A percentile compares a stretch with the other conserved stretches of the same genome.
phyloP scores from a whole-genome alignment of 768 basidiomycete species.

The Cyathus striatus region DNA sequence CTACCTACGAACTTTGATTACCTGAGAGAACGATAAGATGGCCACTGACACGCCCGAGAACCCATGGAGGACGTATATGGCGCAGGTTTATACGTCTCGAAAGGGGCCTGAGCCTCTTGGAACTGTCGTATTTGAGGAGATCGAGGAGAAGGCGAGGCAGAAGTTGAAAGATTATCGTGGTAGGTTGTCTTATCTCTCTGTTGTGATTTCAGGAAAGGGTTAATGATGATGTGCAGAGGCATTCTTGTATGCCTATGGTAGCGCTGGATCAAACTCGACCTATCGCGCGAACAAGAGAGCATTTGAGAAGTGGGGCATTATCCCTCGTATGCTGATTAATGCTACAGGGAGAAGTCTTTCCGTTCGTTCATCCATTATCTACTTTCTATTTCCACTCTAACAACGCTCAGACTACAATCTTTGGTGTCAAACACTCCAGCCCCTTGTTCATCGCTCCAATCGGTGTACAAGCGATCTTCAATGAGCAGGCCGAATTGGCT shows the following conservation, averaged over 20 bases:
- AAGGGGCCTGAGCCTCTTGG: conserved; percentile 44
- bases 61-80: conserved; percentile 37
- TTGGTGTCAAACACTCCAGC: conserved; percentile 56
- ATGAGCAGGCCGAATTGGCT: conserved; percentile 67
- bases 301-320: conserved; percentile 63
- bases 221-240: conserved; percentile 33
- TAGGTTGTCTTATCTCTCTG: conserved; percentile 16
- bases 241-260: conserved; percentile 74
- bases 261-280: conserved; percentile 68
- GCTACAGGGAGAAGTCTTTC: conserved; percentile 54
- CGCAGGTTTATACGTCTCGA: conserved; percentile 31
- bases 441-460: conserved; percentile 71
- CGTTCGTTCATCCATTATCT: conserved; percentile 25
- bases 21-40: too few relatives aligned
- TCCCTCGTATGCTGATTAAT: conserved; percentile 76
- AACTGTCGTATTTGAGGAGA: conserved; percentile 55
- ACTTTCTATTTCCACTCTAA: background rate
- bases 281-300: conserved; percentile 60
- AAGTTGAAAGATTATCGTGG: conserved; percentile 53
- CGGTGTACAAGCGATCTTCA: conserved; percentile 74
- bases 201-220: background rate
- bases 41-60: conserved; percentile 5
- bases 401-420: conserved; percentile 53
- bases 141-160: conserved; percentile 65
- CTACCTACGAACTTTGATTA: too few relatives aligned